A percentile compares a stretch with the other conserved stretches of the same genome.
phyloP scores from a whole-genome alignment of 352 stramenopile species.

The Phytophthora foliorum region DNA sequence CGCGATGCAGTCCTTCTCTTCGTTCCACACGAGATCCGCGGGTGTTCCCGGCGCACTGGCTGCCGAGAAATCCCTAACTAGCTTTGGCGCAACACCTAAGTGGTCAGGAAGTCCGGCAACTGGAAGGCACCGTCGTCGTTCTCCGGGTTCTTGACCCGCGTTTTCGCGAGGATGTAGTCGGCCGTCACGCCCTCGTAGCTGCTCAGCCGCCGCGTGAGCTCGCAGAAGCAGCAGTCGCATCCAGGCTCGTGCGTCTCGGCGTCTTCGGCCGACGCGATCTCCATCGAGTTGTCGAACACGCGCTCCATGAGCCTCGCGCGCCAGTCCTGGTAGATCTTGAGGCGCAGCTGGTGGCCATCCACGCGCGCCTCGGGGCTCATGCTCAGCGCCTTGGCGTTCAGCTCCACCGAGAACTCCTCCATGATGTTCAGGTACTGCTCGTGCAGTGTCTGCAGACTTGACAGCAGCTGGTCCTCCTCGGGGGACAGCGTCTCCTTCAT shows the following conservation, averaged over 20 bases:
- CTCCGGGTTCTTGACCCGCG: constrained; percentile 58
- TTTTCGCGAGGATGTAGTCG: constrained; percentile 69
- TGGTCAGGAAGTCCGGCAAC: constrained; percentile 65
- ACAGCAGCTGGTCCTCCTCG: constrained; percentile 76
- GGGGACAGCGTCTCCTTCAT: constrained; percentile 80
- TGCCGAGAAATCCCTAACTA: constrained; percentile 56
- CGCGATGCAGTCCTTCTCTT: constrained; percentile 49
- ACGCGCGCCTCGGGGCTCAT: constrained; percentile 83
- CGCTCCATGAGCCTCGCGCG: constrained; percentile 76
- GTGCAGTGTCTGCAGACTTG: constrained; percentile 72
- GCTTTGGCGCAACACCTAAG: constrained; percentile 35
- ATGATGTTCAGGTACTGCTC: constrained; percentile 79
- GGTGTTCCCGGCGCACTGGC: constrained; percentile 35
- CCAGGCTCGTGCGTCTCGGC: constrained; percentile 45
- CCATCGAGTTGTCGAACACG: constrained; percentile 64
- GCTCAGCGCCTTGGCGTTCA: constrained; percentile 64
- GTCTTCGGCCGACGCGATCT: constrained; percentile 50
- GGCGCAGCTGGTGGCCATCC: constrained; percentile 75
- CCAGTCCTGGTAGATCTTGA: constrained; percentile 89
- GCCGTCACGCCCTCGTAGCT: constrained; percentile 68
- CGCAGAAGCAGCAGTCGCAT: constrained; percentile 69
- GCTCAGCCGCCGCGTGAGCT: constrained; percentile 55
- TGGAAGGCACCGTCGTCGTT: constrained; percentile 57
- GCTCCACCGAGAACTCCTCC: constrained; percentile 67
- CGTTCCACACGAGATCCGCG: constrained; percentile 47